Evolutionary conservation across 2,329 filamentous ascomycete species (phyloP).

Genomic region (Fusarium tricinctum): DNA sequence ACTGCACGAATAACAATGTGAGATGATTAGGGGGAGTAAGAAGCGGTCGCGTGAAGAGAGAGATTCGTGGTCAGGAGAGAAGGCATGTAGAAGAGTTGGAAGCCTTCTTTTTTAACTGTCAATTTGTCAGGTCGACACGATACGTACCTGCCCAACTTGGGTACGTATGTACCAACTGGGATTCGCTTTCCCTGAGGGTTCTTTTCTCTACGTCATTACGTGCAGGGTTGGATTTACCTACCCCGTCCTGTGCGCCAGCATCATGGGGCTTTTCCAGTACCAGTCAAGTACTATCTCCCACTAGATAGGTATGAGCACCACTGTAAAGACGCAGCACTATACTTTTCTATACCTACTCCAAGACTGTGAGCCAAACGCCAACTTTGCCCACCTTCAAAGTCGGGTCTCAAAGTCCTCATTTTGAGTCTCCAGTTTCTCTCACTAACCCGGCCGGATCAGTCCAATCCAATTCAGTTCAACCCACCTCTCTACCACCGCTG

Average conservation of each 20-base stretch:
- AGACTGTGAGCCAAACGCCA: slow-evolving; percentile 37
- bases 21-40: not conserved
- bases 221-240: slow-evolving; percentile 38
- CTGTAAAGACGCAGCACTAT: slow-evolving; percentile 1
- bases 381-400: slow-evolving; percentile 44
- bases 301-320: not conserved
- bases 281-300: slow-evolving; percentile 12
- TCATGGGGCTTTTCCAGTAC: slow-evolving; percentile 30
- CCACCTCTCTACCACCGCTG: slow-evolving; percentile 41
- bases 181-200: slow-evolving; percentile 34
- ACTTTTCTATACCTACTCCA: slow-evolving; percentile 27
- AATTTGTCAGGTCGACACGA: slow-evolving; percentile 1
- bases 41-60: slow-evolving; percentile 2
- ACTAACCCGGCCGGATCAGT: slow-evolving; percentile 36
- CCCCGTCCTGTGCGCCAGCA: slow-evolving; percentile 33
- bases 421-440: slow-evolving; percentile 39
- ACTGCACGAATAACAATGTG: slow-evolving; percentile 14
- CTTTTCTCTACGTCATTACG: slow-evolving; percentile 48
- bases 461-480: slow-evolving; percentile 14
- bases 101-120: not conserved
- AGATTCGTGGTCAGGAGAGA: not conserved
- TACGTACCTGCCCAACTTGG: slow-evolving; percentile 29
- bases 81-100: slow-evolving; percentile 7
- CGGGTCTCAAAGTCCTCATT: slow-evolving; percentile 30
- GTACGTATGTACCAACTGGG: slow-evolving; percentile 13